Conservation (phyloP, 1,139 yeast species). For the Torulaspora globosa region DNA sequence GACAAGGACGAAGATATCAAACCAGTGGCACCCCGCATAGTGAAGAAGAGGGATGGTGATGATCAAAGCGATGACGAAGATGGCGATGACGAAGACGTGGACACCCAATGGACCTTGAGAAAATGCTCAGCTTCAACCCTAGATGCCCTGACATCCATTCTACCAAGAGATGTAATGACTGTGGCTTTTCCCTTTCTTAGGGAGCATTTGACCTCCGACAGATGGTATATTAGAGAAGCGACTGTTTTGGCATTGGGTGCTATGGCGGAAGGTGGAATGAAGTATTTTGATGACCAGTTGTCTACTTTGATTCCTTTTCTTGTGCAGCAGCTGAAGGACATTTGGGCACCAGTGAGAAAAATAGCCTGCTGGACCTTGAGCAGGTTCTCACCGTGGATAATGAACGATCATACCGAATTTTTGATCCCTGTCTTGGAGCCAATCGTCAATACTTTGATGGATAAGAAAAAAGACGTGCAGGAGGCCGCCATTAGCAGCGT, state of each 20-base stretch:
- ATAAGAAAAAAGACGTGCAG: constrained; percentile 85
- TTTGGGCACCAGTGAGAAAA: constrained; percentile 82
- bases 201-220: constrained; percentile 58
- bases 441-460: constrained; percentile 69
- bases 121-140: constrained; percentile 93
- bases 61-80: constrained; percentile 34
- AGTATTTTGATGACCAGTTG: constrained; percentile 63
- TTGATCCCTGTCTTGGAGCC: constrained; percentile 77
- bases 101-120: constrained; percentile 77
- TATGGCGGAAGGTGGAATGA: constrained; percentile 81
- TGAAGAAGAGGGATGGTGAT: constrained; percentile 43
- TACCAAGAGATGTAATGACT: constrained; percentile 64
- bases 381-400: constrained; percentile 78
- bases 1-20: constrained; percentile 85
- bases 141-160: constrained; percentile 68
- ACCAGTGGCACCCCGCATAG: constrained; percentile 74
- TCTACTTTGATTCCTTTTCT: constrained; percentile 82
- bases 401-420: constrained; percentile 62
- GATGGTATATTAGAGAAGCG: constrained; percentile 91
- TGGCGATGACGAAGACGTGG: constrained; percentile 38
- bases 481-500: constrained; percentile 90
- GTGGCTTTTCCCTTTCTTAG: constrained; percentile 73
- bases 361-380: constrained; percentile 95
- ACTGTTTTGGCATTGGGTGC: constrained; percentile 95
- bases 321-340: constrained; percentile 71